Base-by-base conservation (phyloP, 2,329 filamentous ascomycete species). In the Penicillium polonicum region DNA sequence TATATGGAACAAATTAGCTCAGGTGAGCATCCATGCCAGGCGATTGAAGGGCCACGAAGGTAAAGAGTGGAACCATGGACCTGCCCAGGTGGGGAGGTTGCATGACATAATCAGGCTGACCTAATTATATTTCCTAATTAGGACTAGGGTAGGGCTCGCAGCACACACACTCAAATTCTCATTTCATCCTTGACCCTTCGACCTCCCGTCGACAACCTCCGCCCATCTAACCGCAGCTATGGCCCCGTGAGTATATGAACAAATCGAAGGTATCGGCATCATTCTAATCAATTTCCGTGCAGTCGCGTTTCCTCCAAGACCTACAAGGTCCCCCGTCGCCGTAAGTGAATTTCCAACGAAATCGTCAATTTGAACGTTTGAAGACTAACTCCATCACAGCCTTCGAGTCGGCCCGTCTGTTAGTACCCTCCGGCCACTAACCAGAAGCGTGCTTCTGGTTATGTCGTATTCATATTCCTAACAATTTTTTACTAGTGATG, bases 391-490 rank as follows among this genome's bases (percentile, higher is more conserved):
- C 12, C 46, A 62, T 33, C 58, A 57, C 69, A 83, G 83, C 94
- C 78, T 97, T 96, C 87, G 94, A 97, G 90, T 93, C 92, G 83
- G 94, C 94, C 85, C 94, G 94, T 90, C 88, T 99, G 94, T 97
- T 89, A 90, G 93, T 96, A 88, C 68, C 72, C 71, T 78, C 86
- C 86, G 92, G 89, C 93, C 94, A 97, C 89, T 97, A 89, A 96
- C 88, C 85, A 86, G 79, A 89, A 96, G 93, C 92, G 90, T 92
- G 92, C 77, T 91, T 96, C 90, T 90, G 86, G 88, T 92, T 84
- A 97, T 80, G 92, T 96, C 93, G 90, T 85, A 85, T 87, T 83
- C 86, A 80, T 69, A 71, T 71, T 62, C 67, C 80, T 84, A 83
- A 90, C 89, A 89, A 86, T 90, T 84, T 76, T 65, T 58, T 66